phyloP scores from a whole-genome alignment of 2,329 filamentous ascomycete genomes.

The Magnaporthiopsis incrustans region DNA sequence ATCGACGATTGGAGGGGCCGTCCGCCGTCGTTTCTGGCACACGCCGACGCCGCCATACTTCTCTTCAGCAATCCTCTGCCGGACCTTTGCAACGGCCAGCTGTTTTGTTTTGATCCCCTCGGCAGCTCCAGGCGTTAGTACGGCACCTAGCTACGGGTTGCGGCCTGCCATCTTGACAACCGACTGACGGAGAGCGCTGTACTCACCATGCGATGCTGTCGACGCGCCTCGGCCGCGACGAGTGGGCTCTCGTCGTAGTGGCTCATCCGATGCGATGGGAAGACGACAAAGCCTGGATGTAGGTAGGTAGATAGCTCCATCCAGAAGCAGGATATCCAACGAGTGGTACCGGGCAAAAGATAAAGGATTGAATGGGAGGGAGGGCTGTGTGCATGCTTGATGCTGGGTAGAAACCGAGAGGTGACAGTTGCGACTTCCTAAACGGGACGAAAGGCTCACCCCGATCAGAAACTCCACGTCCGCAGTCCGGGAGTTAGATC shows the following conservation, averaged over 20 bases:
- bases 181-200: neutral
- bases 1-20: neutral
- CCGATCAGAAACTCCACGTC: too few species aligned
- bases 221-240: neutral
- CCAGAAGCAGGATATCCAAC: neutral
- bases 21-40: neutral
- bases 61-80: neutral
- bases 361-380: neutral
- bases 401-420: neutral
- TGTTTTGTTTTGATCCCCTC: neutral
- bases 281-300: neutral
- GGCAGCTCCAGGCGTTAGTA: neutral
- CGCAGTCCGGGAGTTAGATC: too few species aligned
- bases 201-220: neutral
- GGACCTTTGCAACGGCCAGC: neutral
- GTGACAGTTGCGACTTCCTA: neutral
- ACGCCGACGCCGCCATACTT: neutral
- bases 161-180: too few species aligned
- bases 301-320: too few species aligned
- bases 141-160: too few species aligned
- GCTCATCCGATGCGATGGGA: neutral
- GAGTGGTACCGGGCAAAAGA: neutral
- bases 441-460: neutral
- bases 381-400: too few species aligned
- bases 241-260: neutral